Conservation (phyloP, 2,329 filamentous ascomycete genomes). For the Stylonectria norvegica region DNA sequence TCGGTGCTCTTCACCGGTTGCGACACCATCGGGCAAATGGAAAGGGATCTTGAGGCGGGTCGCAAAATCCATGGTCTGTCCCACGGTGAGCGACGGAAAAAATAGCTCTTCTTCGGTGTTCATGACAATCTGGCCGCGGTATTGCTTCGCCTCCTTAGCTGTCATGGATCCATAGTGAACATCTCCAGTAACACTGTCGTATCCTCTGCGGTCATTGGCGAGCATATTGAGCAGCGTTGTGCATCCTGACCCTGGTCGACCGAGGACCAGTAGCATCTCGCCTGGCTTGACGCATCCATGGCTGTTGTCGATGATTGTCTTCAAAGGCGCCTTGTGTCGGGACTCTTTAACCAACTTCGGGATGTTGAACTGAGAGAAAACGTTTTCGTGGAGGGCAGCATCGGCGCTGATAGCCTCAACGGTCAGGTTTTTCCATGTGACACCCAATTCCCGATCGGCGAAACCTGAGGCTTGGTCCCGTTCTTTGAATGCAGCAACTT, state of each 20-base stretch:
- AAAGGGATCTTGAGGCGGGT: slow-evolving; percentile 56
- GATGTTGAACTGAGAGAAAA: slow-evolving; percentile 57
- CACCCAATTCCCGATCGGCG: slow-evolving; percentile 52
- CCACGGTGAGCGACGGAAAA: slow-evolving; percentile 68
- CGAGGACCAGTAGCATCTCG: slow-evolving; percentile 68
- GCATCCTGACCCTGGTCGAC: slow-evolving; percentile 66
- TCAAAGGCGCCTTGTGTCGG: slow-evolving; percentile 54
- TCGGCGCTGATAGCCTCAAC: slow-evolving; percentile 60
- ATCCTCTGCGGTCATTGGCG: slow-evolving; percentile 61
- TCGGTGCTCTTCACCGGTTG: slow-evolving; percentile 43
- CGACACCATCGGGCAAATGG: slow-evolving; percentile 41
- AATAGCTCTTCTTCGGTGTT: slow-evolving; percentile 67
- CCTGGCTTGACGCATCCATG: slow-evolving; percentile 69
- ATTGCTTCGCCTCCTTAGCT: slow-evolving; percentile 47
- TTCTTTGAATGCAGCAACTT: slow-evolving; percentile 42
- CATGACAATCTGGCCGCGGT: slow-evolving; percentile 59
- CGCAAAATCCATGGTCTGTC: slow-evolving; percentile 69
- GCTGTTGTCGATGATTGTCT: slow-evolving; percentile 62
- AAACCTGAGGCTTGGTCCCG: slow-evolving; percentile 44
- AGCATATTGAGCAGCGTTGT: slow-evolving; percentile 69
- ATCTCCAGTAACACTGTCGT: slow-evolving; percentile 54
- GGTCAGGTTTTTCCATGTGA: slow-evolving; percentile 62
- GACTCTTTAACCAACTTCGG: slow-evolving; percentile 51
- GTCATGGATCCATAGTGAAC: slow-evolving; percentile 53
- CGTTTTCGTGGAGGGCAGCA: slow-evolving; percentile 63